These are phyloP conservation scores for Oryza coarctata DNA, from an alignment of 176 grass and related monocot species.

Conservation along the genomic window DNA sequence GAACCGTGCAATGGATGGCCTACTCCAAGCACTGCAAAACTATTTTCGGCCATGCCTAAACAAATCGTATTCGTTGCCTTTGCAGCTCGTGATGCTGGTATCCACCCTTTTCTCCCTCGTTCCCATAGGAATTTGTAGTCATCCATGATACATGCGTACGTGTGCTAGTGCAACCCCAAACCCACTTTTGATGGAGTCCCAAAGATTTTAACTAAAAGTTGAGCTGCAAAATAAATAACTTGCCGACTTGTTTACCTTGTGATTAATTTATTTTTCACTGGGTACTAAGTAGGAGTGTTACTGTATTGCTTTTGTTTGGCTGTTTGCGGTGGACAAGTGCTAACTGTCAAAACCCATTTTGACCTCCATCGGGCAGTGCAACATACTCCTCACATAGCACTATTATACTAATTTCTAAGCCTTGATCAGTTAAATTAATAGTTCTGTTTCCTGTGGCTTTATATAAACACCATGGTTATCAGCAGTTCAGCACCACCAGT, in stretches of 20 bases:
- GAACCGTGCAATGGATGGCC: slow-evolving; percentile 19
- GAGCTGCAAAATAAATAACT: neutral
- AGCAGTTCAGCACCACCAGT: neutral
- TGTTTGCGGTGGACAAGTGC: slow-evolving; percentile 31
- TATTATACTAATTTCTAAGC: neutral
- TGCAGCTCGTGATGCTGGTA: neutral
- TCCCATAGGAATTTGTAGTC: slow-evolving; percentile 29
- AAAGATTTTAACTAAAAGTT: neutral
- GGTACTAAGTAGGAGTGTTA: neutral
- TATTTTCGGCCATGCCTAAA: neutral
- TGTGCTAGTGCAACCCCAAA: neutral
- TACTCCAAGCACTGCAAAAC: slow-evolving; percentile 27
- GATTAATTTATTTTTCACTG: neutral
- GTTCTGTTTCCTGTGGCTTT: slow-evolving; percentile 1
- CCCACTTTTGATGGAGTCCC: neutral
- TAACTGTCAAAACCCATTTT: slow-evolving; percentile 35
- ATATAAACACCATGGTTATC: slow-evolving; percentile 48
- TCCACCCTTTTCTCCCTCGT: neutral
- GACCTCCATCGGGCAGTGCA: slow-evolving; percentile 49
- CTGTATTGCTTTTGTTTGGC: neutral
- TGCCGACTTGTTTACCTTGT: slow-evolving; percentile 5
- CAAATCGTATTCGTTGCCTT: neutral
- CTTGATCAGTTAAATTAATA: neutral
- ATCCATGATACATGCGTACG: slow-evolving; percentile 17
- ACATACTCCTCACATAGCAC: slow-evolving; percentile 34